These are phyloP conservation scores for Phyllosticta citriasiana DNA, from an alignment of 2,329 filamentous ascomycete species.

Conservation along the genomic window DNA sequence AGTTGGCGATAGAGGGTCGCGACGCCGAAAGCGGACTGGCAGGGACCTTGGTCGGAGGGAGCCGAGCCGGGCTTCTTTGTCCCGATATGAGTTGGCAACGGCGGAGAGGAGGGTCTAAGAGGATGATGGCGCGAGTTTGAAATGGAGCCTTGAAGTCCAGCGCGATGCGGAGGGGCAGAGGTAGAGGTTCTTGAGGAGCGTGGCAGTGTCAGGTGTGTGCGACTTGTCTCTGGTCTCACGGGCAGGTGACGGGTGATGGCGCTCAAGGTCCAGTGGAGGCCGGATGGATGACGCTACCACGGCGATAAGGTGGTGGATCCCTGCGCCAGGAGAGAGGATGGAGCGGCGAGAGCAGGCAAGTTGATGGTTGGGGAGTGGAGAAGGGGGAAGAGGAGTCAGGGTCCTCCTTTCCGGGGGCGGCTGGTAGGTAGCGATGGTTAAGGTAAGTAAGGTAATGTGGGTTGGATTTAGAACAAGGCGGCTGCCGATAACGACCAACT, in stretches of 20 bases:
- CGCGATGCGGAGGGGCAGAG: neutral
- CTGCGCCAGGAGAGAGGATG: neutral
- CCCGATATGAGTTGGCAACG: constrained; percentile 5
- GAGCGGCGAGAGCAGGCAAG: neutral
- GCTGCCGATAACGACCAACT: neutral
- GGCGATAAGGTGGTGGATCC: constrained; percentile 2
- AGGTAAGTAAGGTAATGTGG: neutral
- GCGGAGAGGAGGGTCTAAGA: neutral
- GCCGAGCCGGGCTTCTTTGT: neutral
- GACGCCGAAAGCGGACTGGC: constrained; percentile 2
- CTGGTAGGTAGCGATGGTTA: neutral
- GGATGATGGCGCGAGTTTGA: neutral
- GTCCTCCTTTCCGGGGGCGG: neutral
- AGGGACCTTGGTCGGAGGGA: constrained; percentile 1
- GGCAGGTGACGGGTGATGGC: constrained; percentile 5
- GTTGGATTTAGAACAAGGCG: too few species aligned
- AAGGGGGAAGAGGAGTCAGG: neutral
- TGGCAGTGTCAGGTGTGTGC: constrained; percentile 7
- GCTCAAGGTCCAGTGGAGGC: neutral
- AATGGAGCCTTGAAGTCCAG: neutral
- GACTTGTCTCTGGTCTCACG: neutral
- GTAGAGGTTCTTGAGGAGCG: constrained; percentile 3
- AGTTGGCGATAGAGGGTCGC: neutral
- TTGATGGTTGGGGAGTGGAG: neutral
- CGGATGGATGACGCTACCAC: constrained; percentile 6